Conservation (phyloP, 768 basidiomycete species). For the Tubosaeta brunneosetosa region DNA sequence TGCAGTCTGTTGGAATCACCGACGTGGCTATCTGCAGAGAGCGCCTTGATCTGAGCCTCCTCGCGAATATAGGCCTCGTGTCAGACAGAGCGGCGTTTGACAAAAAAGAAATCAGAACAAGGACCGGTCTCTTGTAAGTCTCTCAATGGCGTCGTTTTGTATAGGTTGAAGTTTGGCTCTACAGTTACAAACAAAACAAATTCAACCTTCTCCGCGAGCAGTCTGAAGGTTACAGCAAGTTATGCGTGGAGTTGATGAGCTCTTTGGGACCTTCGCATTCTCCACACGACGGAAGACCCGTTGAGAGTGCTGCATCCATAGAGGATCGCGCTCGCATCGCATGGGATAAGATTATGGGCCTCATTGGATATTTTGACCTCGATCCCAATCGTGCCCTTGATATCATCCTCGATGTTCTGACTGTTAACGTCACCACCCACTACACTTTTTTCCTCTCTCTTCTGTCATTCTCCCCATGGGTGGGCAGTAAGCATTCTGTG, state of each 20-base stretch:
- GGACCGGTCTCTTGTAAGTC: conserved; percentile 79
- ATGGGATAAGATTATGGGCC: conserved; percentile 82
- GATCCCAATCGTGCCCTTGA: conserved; percentile 94
- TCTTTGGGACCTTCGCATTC: conserved; percentile 74
- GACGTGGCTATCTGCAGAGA: conserved; percentile 63
- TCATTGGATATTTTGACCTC: conserved; percentile 94
- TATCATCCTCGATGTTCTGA: conserved; percentile 87
- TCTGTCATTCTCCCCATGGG: conserved; percentile 86
- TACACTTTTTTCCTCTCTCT: conserved; percentile 87
- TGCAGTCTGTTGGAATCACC: conserved; percentile 56
- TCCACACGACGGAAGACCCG: conserved; percentile 57
- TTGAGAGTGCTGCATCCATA: conserved; percentile 53
- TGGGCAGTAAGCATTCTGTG: conserved; percentile 38
- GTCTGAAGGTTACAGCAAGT: conserved; percentile 94
- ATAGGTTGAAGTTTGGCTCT: conserved; percentile 1
- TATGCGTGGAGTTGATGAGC: conserved; percentile 77
- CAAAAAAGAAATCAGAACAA: conserved; percentile 75
- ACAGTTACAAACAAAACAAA: conserved; percentile 97
- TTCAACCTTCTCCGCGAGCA: conserved; percentile 97
- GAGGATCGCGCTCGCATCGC: conserved; percentile 62
- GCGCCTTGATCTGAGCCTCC: conserved; percentile 61
- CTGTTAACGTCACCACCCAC: conserved; percentile 74
- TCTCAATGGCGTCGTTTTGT: neutral
- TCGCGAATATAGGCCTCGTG: conserved; percentile 63
- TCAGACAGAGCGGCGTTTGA: conserved; percentile 61